Percentiles rank a stretch among this genome's conserved stretches.
These are phyloP conservation scores for Ceratocystis colombiana DNA, from an alignment of 2,329 filamentous ascomycete genomes.

Conservation along the genomic window DNA sequence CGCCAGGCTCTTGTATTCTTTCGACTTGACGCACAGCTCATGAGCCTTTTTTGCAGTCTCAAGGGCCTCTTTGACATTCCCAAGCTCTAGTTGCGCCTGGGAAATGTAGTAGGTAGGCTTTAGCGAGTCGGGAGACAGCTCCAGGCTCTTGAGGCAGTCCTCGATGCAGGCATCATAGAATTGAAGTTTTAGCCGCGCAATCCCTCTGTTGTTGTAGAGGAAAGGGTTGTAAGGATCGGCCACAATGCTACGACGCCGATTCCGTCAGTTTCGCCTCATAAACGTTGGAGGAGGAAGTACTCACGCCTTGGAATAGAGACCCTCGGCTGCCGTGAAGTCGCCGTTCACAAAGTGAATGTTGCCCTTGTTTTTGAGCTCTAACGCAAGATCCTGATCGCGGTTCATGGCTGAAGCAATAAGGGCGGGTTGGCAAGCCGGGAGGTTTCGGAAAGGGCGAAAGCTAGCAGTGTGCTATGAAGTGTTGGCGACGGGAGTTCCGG, in stretches of 20 bases:
- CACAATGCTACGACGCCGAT: conserved; percentile 49
- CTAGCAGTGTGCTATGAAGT: too few relatives aligned
- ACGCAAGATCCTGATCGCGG: conserved; percentile 30
- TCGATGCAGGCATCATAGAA: conserved; percentile 64
- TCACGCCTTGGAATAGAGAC: conserved; percentile 61
- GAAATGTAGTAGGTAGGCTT: conserved; percentile 79
- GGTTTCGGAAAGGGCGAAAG: too few relatives aligned
- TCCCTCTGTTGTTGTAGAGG: conserved; percentile 82
- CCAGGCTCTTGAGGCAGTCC: conserved; percentile 67
- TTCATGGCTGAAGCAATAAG: not conserved
- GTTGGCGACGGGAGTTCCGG: too few relatives aligned
- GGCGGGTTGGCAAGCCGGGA: not conserved
- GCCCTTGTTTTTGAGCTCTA: conserved; percentile 46
- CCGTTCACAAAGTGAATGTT: conserved; percentile 55
- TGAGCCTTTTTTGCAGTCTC: conserved; percentile 71
- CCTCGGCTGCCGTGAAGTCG: conserved; percentile 57
- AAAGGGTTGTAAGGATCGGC: conserved; percentile 66
- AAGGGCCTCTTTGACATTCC: conserved; percentile 41
- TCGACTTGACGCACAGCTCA: conserved; percentile 50
- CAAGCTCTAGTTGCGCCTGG: conserved; percentile 68
- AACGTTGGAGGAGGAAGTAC: conserved; percentile 29
- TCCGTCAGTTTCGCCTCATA: not conserved
- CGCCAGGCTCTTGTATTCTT: conserved; percentile 53
- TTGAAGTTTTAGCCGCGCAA: conserved; percentile 65
- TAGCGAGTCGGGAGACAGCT: conserved; percentile 54